These are phyloP conservation scores for Podospora bellae-mahoneyi DNA, from an alignment of 495 filamentous ascomycete genomes.

Conservation along the genomic window DNA sequence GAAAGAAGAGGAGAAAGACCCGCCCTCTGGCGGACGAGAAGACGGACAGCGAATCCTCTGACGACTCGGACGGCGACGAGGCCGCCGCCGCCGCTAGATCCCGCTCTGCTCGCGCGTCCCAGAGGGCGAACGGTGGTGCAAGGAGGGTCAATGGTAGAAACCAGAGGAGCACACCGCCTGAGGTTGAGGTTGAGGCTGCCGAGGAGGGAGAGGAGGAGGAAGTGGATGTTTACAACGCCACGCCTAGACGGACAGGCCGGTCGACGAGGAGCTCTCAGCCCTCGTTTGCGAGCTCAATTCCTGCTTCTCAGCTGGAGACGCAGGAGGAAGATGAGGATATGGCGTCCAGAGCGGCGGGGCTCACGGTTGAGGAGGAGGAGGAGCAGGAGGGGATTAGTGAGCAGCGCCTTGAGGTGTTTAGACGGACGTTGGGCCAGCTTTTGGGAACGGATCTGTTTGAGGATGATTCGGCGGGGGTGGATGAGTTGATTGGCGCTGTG, in stretches of 20 bases:
- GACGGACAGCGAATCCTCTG: constrained; percentile 26
- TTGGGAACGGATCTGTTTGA: constrained; percentile 75
- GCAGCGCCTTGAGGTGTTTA: constrained; percentile 68
- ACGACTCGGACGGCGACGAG: constrained; percentile 38
- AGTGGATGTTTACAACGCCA: constrained; percentile 41
- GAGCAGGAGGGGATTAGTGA: constrained; percentile 52
- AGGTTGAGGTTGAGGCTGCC: constrained; percentile 13
- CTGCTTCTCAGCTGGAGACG: constrained; percentile 43
- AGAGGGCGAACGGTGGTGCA: constrained; percentile 21
- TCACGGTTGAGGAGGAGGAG: constrained; percentile 32
- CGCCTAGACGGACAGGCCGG: constrained; percentile 29
- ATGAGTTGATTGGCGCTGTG: constrained; percentile 71
- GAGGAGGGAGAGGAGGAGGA: constrained; percentile 26
- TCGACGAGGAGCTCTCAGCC: constrained; percentile 41
- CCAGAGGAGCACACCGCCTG: constrained; percentile 12
- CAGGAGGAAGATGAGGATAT: constrained; percentile 37
- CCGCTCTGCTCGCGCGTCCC: constrained; percentile 28
- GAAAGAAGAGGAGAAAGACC: constrained; percentile 63
- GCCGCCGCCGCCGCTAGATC: constrained; percentile 26
- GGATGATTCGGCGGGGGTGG: constrained; percentile 73
- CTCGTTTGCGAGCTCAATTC: constrained; percentile 47
- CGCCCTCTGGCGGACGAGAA: constrained; percentile 38
- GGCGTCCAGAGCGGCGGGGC: constrained; percentile 34
- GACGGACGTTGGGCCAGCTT: constrained; percentile 71
- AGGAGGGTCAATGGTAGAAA: constrained; percentile 16